phyloP scores from a whole-genome alignment of 164 flowering plant genomes.

The Vitis riparia region DNA sequence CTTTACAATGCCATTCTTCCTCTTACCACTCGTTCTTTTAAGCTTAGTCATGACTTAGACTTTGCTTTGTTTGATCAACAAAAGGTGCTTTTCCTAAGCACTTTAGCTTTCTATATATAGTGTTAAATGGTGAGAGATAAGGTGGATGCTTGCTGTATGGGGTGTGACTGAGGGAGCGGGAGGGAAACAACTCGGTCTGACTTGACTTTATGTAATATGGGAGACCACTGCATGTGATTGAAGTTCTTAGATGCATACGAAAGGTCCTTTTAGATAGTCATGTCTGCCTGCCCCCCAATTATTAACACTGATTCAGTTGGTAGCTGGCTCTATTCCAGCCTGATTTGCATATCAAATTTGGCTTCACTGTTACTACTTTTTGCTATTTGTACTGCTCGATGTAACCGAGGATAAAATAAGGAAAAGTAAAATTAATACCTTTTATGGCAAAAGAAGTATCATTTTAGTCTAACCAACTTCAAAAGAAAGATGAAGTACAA shows the following conservation, averaged over 20 bases:
- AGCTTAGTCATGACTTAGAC: slow-evolving; percentile 12
- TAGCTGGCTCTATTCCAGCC: no score
- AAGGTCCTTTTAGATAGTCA: slow-evolving; percentile 14
- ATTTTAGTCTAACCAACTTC: no score
- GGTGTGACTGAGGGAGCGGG: no score
- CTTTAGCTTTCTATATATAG: background rate
- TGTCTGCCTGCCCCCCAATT: slow-evolving; percentile 5
- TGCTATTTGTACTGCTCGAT: no score
- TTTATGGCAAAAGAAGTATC: no score
- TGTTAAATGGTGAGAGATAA: background rate
- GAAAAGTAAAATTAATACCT: no score
- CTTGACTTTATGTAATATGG: background rate
- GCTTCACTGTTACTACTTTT: no score
- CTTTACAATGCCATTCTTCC: slow-evolving; percentile 38
- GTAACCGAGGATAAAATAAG: no score
- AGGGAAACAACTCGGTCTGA: no score
- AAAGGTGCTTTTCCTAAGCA: background rate
- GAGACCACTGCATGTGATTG: slow-evolving; percentile 21
- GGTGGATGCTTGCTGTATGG: background rate
- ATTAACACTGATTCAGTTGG: background rate
- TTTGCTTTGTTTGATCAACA: background rate
- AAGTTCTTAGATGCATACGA: background rate
- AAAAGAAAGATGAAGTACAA: no score
- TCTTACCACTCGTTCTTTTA: slow-evolving; percentile 20
- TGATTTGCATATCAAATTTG: no score